Evolutionary conservation across 2,329 filamentous ascomycete genomes (phyloP).

Genomic region (Didymella exigua): DNA sequence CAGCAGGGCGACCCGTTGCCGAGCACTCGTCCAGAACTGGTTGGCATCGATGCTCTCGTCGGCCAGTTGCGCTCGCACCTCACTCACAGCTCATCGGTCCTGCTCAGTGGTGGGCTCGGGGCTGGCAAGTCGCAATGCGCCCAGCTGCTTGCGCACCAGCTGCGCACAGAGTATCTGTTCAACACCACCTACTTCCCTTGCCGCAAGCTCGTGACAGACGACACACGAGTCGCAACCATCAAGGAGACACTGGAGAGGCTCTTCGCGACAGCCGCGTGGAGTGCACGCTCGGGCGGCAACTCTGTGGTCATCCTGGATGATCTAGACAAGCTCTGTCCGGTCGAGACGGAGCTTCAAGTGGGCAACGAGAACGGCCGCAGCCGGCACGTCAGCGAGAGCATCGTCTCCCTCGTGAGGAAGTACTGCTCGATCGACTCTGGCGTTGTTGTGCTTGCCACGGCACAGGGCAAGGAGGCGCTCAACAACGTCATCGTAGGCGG

Average conservation of each 20-base stretch:
- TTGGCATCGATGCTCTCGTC: slow-evolving; percentile 82
- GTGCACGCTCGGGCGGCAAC: slow-evolving; percentile 81
- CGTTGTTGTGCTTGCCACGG: slow-evolving; percentile 86
- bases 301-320: slow-evolving; percentile 90
- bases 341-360: slow-evolving; percentile 91
- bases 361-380: slow-evolving; percentile 93
- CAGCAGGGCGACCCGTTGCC: slow-evolving; percentile 64
- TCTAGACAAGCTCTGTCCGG: slow-evolving; percentile 88
- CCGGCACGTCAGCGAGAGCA: slow-evolving; percentile 86
- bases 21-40: slow-evolving; percentile 64
- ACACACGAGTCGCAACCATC: slow-evolving; percentile 85
- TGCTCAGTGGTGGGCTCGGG: slow-evolving; percentile 86
- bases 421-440: slow-evolving; percentile 80
- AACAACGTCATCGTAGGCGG: slow-evolving; percentile 90
- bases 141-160: slow-evolving; percentile 73
- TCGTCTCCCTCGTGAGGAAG: slow-evolving; percentile 81
- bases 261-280: slow-evolving; percentile 91
- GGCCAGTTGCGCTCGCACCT: slow-evolving; percentile 76
- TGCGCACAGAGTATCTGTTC: slow-evolving; percentile 76
- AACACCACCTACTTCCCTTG: slow-evolving; percentile 87
- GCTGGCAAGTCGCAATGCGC: slow-evolving; percentile 87
- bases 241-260: slow-evolving; percentile 84
- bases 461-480: slow-evolving; percentile 88
- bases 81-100: slow-evolving; percentile 82
- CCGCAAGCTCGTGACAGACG: slow-evolving; percentile 84